A percentile compares a stretch with the other conserved stretches of the same genome.
phyloP scores from a whole-genome alignment of 2,329 filamentous ascomycete species.

The Orbilia blumenaviensis region DNA sequence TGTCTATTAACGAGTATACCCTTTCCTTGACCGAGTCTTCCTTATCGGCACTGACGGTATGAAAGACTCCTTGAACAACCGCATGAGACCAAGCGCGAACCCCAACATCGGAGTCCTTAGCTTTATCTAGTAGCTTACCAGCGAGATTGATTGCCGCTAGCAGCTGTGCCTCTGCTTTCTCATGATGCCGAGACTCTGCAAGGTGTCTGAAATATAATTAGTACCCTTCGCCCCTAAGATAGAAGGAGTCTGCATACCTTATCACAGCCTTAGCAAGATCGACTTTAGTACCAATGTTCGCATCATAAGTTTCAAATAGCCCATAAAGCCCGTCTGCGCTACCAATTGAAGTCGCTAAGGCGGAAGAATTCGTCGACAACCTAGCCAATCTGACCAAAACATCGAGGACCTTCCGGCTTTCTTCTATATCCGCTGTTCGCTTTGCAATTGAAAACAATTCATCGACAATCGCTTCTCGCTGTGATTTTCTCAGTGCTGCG shows the following conservation, averaged over 20 bases:
- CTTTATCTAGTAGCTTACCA: background rate
- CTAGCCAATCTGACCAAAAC: constrained; percentile 7
- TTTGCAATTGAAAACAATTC: constrained; percentile 2
- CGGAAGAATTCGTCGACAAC: constrained; percentile 37
- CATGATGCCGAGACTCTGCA: constrained; percentile 29
- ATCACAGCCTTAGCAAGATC: constrained; percentile 16
- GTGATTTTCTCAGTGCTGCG: constrained; percentile 15
- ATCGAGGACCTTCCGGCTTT: background rate
- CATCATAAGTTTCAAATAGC: background rate
- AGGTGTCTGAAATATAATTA: constrained; percentile 24
- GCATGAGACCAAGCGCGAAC: constrained; percentile 39
- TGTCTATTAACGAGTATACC: background rate
- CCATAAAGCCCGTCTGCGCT: constrained; percentile 8
- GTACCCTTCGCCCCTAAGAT: background rate
- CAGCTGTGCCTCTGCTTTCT: constrained; percentile 20
- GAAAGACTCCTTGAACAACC: background rate
- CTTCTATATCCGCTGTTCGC: background rate
- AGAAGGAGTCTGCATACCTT: constrained; percentile 9
- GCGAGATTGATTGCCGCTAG: constrained; percentile 11
- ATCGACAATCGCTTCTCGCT: constrained; percentile 26
- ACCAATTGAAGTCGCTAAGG: constrained; percentile 12
- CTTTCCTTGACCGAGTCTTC: background rate
- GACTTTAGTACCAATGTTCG: background rate
- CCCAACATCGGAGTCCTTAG: background rate
- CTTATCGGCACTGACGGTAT: background rate